Conservation (phyloP, 192 early-diverging fungal genomes). For the Phycomyces blakesleeanus region DNA sequence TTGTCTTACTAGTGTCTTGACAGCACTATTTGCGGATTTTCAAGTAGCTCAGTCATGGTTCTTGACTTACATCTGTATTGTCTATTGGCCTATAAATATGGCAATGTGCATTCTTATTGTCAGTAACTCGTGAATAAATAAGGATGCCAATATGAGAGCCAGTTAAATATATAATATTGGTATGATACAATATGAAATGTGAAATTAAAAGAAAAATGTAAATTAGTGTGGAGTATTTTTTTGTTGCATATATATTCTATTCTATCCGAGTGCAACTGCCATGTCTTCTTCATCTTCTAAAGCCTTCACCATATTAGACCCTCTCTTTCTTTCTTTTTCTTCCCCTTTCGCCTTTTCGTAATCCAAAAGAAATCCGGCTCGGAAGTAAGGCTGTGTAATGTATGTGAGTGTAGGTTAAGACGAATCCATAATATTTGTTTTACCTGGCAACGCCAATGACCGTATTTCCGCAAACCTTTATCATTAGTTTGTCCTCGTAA, state of each 20-base stretch:
- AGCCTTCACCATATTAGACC: too few species aligned
- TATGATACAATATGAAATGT: too few species aligned
- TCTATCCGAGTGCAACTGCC: too few species aligned
- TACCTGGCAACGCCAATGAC: conserved; percentile 56
- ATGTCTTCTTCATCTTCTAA: too few species aligned
- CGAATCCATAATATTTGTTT: background rate
- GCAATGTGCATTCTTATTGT: conserved; percentile 35
- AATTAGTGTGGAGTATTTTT: too few species aligned
- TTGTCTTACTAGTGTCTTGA: conserved; percentile 43
- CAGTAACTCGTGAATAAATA: background rate
- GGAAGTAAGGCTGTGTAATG: conserved; percentile 39
- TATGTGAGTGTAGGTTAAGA: background rate
- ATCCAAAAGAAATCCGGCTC: background rate
- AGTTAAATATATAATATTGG: too few species aligned
- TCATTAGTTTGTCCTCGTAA: conserved; percentile 35
- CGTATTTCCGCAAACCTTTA: conserved; percentile 43
- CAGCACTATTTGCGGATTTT: conserved; percentile 56
- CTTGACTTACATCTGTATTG: conserved; percentile 59
- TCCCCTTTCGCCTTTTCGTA: background rate
- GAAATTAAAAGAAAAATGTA: too few species aligned
- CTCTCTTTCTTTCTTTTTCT: background rate
- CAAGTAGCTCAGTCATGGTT: conserved; percentile 59
- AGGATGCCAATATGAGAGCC: too few species aligned
- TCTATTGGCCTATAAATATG: conserved; percentile 68
- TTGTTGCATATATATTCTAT: too few species aligned